Evolutionary conservation across 108 stramenopile genomes (phyloP), one percentile per base, ranked within the genome.

Genomic region (Conticribra weissflogii): DNA sequence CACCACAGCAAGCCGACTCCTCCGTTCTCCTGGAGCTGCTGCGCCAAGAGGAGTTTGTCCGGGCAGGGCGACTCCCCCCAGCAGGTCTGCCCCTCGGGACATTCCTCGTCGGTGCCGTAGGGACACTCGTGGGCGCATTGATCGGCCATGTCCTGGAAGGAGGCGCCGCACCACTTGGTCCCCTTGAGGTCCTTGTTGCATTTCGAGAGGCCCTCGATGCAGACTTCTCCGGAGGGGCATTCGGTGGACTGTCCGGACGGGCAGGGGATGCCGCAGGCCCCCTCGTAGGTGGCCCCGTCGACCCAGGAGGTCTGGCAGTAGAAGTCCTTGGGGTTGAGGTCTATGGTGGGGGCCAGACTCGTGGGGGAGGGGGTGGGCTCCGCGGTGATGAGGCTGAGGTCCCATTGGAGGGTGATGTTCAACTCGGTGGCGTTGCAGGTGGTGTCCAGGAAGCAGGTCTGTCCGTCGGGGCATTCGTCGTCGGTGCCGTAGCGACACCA

Each of bases 401-500:
- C 71, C 60, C 60, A 72, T 16, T 52, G 54, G 4, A 63, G 33
- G n/a, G 73, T 74, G 16, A 53, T 45, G 25, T 66, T 66, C 59
- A 74, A 59, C 0, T 25, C 65, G 23, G 73, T 74, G 55, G 73
- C 73, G 54, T 74, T 74, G 33, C 73, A 74, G 8, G 58, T 19
- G 14, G 64, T 60, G 29, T 59, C 31, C 22, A 58, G 9, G 5
- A 63, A 65, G 30, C 73, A 74, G 29, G 30, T 44, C 24, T 74
- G 73, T 53, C 50, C 64, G 12, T 44, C 23, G 14, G 73, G 73
- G 25, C 73, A 74, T 54, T 66, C 64, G 31, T 23, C 30, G 34
- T 74, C 51, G 2, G 53, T 54, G 9, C 73, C 73, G 49, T 59
- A 48, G 1, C 64, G 56, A 32, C 73, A 74, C 73, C 73, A 74